Evolutionary conservation across 2,329 filamentous ascomycete genomes (phyloP).

Genomic region (Neopestalotiopsis clavispora): DNA sequence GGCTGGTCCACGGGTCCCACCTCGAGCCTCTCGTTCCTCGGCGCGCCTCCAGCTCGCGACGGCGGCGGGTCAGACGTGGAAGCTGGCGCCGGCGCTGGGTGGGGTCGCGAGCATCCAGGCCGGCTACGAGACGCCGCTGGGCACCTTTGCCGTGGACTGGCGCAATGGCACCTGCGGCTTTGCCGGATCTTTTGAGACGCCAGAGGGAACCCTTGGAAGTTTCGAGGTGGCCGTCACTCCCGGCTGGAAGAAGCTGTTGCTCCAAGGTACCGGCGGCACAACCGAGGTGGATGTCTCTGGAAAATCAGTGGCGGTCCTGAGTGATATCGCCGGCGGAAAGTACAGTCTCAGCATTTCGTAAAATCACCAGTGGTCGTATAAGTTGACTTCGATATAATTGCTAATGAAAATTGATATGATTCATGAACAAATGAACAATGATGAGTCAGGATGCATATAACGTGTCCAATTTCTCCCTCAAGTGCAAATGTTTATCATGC

Average conservation of each 20-base stretch:
- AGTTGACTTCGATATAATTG: no score
- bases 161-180: conserved; percentile 36
- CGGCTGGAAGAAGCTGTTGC: conserved; percentile 2
- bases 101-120: conserved; percentile 3
- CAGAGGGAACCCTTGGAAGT: neutral
- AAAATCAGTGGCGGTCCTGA: neutral
- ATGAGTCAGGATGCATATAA: no score
- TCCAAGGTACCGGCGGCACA: neutral
- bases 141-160: conserved; percentile 26
- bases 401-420: no score
- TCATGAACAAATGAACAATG: no score
- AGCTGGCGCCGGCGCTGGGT: conserved; percentile 11
- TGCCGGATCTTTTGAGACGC: conserved; percentile 39
- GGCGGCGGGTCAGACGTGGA: conserved; percentile 11
- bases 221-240: neutral
- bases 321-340: conserved; percentile 3
- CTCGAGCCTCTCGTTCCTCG: conserved; percentile 8
- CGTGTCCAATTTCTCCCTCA: no score
- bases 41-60: neutral
- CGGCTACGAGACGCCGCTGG: conserved; percentile 10
- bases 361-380: neutral
- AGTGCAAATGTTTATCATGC: no score
- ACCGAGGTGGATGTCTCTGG: neutral
- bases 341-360: conserved; percentile 9
- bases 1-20: conserved; percentile 10